Percentiles rank a stretch among this genome's conserved stretches.
Conservation (phyloP, 169 alveolate species). For the Cryptosporidium baileyi region DNA sequence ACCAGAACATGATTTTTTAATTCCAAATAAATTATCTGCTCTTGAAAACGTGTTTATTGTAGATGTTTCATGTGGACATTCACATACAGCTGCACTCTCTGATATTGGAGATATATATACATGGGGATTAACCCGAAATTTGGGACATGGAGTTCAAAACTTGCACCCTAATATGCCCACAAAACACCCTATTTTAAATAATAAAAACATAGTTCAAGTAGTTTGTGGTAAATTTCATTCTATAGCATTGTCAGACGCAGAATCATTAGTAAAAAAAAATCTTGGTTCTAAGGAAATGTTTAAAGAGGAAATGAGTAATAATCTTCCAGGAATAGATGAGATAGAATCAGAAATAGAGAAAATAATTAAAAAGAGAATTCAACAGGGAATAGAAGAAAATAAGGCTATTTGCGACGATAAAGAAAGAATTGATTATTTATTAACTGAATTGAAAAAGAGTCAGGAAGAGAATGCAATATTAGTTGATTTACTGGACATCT, state of each 20-base stretch:
- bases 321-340: not conserved
- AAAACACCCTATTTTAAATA: slow-evolving; percentile 44
- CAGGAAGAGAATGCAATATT: slow-evolving; percentile 36
- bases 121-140: slow-evolving; percentile 58
- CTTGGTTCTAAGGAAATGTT: not conserved
- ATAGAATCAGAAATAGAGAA: not conserved
- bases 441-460: slow-evolving; percentile 7
- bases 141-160: slow-evolving; percentile 49
- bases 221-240: slow-evolving; percentile 46
- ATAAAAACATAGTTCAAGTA: slow-evolving; percentile 58
- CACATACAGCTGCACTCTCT: slow-evolving; percentile 69
- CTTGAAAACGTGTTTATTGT: slow-evolving; percentile 53
- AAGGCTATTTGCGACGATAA: not conserved
- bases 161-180: slow-evolving; percentile 52
- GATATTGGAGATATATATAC: slow-evolving; percentile 66
- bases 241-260: slow-evolving; percentile 57
- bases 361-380: not conserved
- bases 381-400: slow-evolving; percentile 4
- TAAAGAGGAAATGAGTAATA: not conserved
- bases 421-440: slow-evolving; percentile 20
- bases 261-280: not conserved
- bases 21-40: slow-evolving; percentile 57
- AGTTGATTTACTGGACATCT: slow-evolving; percentile 11
- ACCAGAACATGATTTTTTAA: slow-evolving; percentile 62
- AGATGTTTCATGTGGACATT: slow-evolving; percentile 71